These are phyloP conservation scores for Cercospora sesami DNA, from an alignment of 2,329 filamentous ascomycete species.

Conservation along the genomic window DNA sequence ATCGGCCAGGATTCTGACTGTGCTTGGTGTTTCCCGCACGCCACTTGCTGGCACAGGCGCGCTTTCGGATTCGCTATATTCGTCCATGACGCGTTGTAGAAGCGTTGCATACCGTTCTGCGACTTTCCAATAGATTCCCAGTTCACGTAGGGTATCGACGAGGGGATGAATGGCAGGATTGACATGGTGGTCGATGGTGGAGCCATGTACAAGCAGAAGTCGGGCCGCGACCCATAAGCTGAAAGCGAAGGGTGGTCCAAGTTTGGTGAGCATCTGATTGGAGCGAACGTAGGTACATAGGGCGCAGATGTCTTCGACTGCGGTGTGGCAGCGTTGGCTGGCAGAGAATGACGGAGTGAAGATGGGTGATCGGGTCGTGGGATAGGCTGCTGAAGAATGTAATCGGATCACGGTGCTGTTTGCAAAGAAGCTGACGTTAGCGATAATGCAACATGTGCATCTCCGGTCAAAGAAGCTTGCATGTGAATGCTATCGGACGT, in stretches of 20 bases:
- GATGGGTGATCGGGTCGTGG: constrained; percentile 81
- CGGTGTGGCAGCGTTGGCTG: constrained; percentile 76
- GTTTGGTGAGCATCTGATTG: constrained; percentile 71
- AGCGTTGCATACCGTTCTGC: constrained; percentile 78
- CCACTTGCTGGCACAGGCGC: constrained; percentile 57
- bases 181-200: constrained; percentile 80
- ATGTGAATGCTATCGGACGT: neutral
- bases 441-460: constrained; percentile 2
- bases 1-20: constrained; percentile 82
- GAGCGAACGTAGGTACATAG: constrained; percentile 76
- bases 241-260: constrained; percentile 89
- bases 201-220: constrained; percentile 83
- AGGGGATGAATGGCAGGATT: constrained; percentile 78
- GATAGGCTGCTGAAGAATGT: constrained; percentile 90
- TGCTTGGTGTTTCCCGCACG: constrained; percentile 74
- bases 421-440: constrained; percentile 28
- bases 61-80: constrained; percentile 76
- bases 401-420: constrained; percentile 75
- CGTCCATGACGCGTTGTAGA: constrained; percentile 78
- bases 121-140: constrained; percentile 84
- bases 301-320: constrained; percentile 78
- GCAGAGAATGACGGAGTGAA: constrained; percentile 88
- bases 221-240: constrained; percentile 89
- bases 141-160: constrained; percentile 75
- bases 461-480: constrained; percentile 7